phyloP scores from a whole-genome alignment of 257 asterid species.

The Solanum boliviense region DNA sequence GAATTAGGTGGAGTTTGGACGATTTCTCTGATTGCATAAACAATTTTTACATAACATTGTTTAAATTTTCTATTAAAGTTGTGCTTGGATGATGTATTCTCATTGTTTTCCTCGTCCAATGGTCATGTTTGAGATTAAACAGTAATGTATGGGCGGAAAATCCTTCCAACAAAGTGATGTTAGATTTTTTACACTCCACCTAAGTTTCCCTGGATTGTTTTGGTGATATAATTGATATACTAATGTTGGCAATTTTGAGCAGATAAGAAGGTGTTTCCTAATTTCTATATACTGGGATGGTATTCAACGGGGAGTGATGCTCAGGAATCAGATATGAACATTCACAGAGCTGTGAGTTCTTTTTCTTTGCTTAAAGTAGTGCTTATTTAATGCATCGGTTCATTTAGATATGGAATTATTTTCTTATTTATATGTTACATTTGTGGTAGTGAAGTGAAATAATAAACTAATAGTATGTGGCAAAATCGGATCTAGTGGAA shows the following conservation, averaged over 20 bases:
- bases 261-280: conserved; percentile 97
- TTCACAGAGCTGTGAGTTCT: conserved; percentile 88
- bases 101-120: not conserved
- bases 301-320: conserved; percentile 97
- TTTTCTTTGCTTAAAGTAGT: not conserved
- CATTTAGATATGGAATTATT: not conserved
- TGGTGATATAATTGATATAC: not conserved
- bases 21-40: not conserved
- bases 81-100: not conserved
- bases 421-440: not conserved
- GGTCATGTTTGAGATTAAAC: not conserved
- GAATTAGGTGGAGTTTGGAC: not conserved
- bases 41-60: not conserved
- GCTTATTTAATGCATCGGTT: not conserved
- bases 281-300: conserved; percentile 89
- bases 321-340: conserved; percentile 75
- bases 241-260: conserved; percentile 12
- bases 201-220: not conserved
- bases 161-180: not conserved
- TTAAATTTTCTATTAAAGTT: not conserved
- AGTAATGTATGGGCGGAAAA: not conserved
- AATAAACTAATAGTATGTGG: not conserved
- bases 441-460: not conserved
- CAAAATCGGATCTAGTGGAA: not conserved
- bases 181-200: not conserved